Evolutionary conservation across 1,284 basidiomycete species (phyloP).

Genomic region (Retiboletus flavoniger): DNA sequence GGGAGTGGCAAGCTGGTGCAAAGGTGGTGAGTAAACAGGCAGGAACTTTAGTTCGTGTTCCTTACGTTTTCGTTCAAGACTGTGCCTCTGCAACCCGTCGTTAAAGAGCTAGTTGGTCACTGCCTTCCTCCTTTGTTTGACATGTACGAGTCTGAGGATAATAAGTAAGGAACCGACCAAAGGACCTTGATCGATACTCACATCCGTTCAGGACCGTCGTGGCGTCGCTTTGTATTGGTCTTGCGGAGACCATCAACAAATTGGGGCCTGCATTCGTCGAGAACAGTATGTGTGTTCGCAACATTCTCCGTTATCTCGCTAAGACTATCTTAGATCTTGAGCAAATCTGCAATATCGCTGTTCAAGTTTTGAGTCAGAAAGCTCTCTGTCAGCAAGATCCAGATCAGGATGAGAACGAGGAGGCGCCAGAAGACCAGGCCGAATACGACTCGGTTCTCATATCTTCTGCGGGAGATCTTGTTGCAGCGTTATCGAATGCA

Average conservation of each 20-base stretch:
- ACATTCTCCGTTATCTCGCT: not conserved
- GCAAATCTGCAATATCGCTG: slow-evolving; percentile 73
- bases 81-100: slow-evolving; percentile 67
- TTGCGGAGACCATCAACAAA: slow-evolving; percentile 90
- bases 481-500: slow-evolving; percentile 84
- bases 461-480: slow-evolving; percentile 92
- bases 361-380: slow-evolving; percentile 88
- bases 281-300: slow-evolving; percentile 48
- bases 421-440: slow-evolving; percentile 80
- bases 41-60: not conserved
- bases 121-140: slow-evolving; percentile 79
- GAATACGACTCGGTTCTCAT: slow-evolving; percentile 98
- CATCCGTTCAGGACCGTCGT: slow-evolving; percentile 72
- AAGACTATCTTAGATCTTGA: slow-evolving; percentile 63
- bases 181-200: slow-evolving; percentile 14
- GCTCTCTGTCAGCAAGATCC: slow-evolving; percentile 95
- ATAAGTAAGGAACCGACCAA: slow-evolving; percentile 74
- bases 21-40: slow-evolving; percentile 47
- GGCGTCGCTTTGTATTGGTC: slow-evolving; percentile 79
- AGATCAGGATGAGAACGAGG: slow-evolving; percentile 87
- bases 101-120: slow-evolving; percentile 81
- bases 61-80: slow-evolving; percentile 20
- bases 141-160: slow-evolving; percentile 93
- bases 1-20: slow-evolving; percentile 81
- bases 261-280: slow-evolving; percentile 85